Evolutionary conservation across 331 rosid species (phyloP), one percentile per base, ranked within the genome.

Genomic region (Stylosanthes scabra): DNA sequence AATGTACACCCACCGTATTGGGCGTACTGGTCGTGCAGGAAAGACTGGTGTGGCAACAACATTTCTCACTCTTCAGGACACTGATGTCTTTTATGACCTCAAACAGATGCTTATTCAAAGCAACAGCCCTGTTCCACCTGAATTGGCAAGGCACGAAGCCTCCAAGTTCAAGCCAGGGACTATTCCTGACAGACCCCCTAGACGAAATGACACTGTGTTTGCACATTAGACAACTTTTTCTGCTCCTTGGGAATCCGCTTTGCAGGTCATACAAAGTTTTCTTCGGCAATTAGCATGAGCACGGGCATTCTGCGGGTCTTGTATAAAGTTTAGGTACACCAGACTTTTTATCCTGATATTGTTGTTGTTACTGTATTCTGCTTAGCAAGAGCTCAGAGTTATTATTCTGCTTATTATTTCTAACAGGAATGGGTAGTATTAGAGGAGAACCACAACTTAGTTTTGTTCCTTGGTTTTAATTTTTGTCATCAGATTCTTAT

Each of bases 1-100:
- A 70, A 83, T 82, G 86, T 91, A 88, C 85, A 91, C 90, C 0
- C 95, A 86, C 50, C 89, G 97, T 52, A 91, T 91, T 54, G 93
- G 97, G 51, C 91, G 93, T 54, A 91, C 97, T 7, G 97, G 97
- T 27, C 94, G 97, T 75, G 95, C 95, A 14, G 95, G 97, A 62
- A 88, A 91, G 86, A 88, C 92, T 0, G 97, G 97, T 54, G 82
- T 83, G 66, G 97, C 95, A 47, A 78, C 97, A 10, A 87, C 97
- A 4, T 89, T 91, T 78, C 77, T 91, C 82, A 91, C 97, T 58
- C 75, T 91, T 74, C 90, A 85, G 0, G 92, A 91, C 77, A 27
- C 85, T 1, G 95, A 91, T 25, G 97, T 91, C 80, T 91, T 88
- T 59, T 91, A 91, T 77, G 95, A 91, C 75, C 89, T 91, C 81